Percentiles rank a stretch among this genome's conserved stretches.
phyloP scores from a whole-genome alignment of 2,329 filamentous ascomycete genomes.

The Calonectria fujianensis region DNA sequence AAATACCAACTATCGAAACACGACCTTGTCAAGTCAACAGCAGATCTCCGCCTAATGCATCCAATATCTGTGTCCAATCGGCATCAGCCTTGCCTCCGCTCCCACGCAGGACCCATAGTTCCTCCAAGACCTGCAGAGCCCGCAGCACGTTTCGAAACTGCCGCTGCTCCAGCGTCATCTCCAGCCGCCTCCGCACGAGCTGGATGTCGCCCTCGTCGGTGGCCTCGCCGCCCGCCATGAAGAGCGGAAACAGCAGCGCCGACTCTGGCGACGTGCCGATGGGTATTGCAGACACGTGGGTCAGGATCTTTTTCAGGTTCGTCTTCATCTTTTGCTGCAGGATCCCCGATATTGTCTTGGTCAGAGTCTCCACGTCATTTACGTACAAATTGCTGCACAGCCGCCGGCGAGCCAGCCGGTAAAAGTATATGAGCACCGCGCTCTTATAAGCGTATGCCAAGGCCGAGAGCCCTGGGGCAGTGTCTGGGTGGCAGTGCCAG shows the following conservation, averaged over 20 bases:
- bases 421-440: conserved; percentile 28
- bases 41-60: conserved; percentile 19
- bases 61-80: conserved; percentile 33
- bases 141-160: conserved; percentile 28
- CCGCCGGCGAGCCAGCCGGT: background rate
- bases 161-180: conserved; percentile 12
- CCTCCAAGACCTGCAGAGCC: conserved; percentile 22
- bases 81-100: background rate
- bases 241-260: conserved; percentile 30
- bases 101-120: background rate
- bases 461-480: background rate
- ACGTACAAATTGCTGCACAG: background rate
- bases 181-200: conserved; percentile 7
- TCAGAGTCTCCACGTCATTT: background rate
- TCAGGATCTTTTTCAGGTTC: background rate
- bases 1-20: background rate
- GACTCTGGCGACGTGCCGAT: conserved; percentile 20
- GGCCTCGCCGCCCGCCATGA: conserved; percentile 30
- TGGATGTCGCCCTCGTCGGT: background rate
- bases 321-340: conserved; percentile 11
- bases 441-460: conserved; percentile 26
- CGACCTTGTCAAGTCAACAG: conserved; percentile 20
- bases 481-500: conserved; percentile 27
- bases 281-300: conserved; percentile 13
- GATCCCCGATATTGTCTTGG: background rate